These are phyloP conservation scores for Microthlaspi erraticum DNA, from an alignment of 345 rosid species.

Conservation along the genomic window DNA sequence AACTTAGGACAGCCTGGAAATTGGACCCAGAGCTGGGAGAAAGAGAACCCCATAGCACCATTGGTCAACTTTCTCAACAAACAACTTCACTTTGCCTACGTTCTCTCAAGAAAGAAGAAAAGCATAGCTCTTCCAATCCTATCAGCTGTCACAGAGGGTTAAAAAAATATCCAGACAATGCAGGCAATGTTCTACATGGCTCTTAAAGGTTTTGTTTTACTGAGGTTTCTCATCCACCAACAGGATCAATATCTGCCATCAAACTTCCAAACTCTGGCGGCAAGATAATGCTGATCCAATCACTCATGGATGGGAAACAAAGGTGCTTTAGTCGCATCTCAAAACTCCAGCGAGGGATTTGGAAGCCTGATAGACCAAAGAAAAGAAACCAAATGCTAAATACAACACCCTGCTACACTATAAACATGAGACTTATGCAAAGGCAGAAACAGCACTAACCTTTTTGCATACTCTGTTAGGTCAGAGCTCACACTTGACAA, in stretches of 20 bases:
- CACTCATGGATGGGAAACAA: conserved; percentile 11
- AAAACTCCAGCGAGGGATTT: background rate
- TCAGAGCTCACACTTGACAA: conserved; percentile 29
- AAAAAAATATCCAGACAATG: background rate
- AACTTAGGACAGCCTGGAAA: background rate
- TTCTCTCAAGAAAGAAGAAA: conserved; percentile 14
- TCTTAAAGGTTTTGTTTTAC: conserved; percentile 3
- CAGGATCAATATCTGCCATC: conserved; percentile 19
- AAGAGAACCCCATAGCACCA: conserved; percentile 6
- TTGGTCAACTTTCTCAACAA: conserved; percentile 6
- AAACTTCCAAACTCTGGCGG: conserved; percentile 8
- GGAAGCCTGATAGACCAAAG: conserved; percentile 11
- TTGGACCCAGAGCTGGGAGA: background rate
- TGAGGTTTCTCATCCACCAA: conserved; percentile 19
- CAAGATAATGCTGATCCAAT: conserved; percentile 11
- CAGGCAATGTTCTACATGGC: conserved; percentile 21
- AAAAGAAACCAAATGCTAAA: conserved; percentile 7
- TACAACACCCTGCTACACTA: background rate
- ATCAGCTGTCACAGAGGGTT: conserved; percentile 12
- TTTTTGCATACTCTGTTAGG: conserved; percentile 17
- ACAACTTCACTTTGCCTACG: conserved; percentile 20
- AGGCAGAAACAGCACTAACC: conserved; percentile 47
- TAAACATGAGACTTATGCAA: background rate
- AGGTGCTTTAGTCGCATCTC: conserved; percentile 1
- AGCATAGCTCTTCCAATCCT: conserved; percentile 1